phyloP scores from a whole-genome alignment of 164 flowering plant genomes.

The Macadamia tetraphylla region DNA sequence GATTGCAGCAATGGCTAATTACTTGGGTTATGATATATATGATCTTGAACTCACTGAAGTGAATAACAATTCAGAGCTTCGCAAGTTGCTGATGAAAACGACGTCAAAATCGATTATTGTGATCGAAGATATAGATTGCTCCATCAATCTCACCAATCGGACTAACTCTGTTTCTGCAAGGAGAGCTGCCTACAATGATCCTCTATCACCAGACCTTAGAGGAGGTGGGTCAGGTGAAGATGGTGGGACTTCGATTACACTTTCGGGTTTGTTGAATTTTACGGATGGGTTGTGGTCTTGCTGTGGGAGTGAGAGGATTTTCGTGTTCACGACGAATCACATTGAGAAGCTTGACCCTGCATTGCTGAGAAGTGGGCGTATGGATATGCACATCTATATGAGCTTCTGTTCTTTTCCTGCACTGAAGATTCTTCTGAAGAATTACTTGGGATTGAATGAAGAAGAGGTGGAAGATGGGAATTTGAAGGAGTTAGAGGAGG shows the following conservation, averaged over 20 bases:
- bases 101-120: slow-evolving; percentile 75
- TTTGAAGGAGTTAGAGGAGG: slow-evolving; percentile 31
- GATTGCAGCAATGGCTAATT: slow-evolving; percentile 91
- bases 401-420: slow-evolving; percentile 55
- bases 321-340: slow-evolving; percentile 92
- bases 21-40: slow-evolving; percentile 59
- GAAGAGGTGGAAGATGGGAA: slow-evolving; percentile 30
- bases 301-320: slow-evolving; percentile 85
- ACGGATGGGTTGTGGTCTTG: slow-evolving; percentile 94
- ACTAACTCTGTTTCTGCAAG: slow-evolving; percentile 11
- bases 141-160: slow-evolving; percentile 45
- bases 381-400: slow-evolving; percentile 90
- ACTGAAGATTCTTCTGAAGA: slow-evolving; percentile 59
- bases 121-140: slow-evolving; percentile 86
- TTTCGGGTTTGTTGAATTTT: slow-evolving; percentile 81
- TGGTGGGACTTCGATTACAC: slow-evolving; percentile 51
- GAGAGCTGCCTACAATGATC: slow-evolving; percentile 13
- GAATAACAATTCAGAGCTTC: slow-evolving; percentile 58
- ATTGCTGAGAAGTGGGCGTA: slow-evolving; percentile 69
- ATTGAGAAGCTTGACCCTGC: slow-evolving; percentile 90
- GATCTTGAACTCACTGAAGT: slow-evolving; percentile 81
- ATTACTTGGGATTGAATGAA: slow-evolving; percentile 49
- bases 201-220: slow-evolving; percentile 6
- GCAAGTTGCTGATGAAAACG: slow-evolving; percentile 70
- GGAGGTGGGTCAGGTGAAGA: slow-evolving; percentile 23